These are phyloP conservation scores for Raffaelea deltoideospora DNA, from an alignment of 2,329 filamentous ascomycete species.

Conservation along the genomic window DNA sequence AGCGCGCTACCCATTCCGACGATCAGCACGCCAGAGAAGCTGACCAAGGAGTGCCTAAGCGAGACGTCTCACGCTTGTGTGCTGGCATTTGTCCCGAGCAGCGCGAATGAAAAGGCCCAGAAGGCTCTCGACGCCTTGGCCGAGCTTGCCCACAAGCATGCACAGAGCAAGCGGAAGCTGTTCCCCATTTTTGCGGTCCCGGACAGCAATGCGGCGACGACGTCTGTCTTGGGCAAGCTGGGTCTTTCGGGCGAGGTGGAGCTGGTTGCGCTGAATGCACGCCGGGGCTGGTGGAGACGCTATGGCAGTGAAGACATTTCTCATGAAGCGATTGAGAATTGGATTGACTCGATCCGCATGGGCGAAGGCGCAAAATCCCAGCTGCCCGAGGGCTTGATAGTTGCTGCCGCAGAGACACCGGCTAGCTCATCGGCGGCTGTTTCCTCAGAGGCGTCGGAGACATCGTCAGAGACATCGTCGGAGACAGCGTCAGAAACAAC, in stretches of 20 bases:
- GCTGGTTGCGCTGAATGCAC: slow-evolving; percentile 70
- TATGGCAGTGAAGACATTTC: slow-evolving; percentile 46
- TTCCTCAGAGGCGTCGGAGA: slow-evolving; percentile 10
- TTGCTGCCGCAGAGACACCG: slow-evolving; percentile 23
- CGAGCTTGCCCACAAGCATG: slow-evolving; percentile 63
- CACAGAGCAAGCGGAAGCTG: slow-evolving; percentile 46
- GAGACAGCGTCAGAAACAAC: neutral
- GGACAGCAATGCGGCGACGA: slow-evolving; percentile 36
- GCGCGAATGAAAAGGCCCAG: slow-evolving; percentile 19
- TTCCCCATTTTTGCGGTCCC: slow-evolving; percentile 77
- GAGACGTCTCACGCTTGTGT: slow-evolving; percentile 71
- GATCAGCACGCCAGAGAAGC: slow-evolving; percentile 46
- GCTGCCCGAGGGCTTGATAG: slow-evolving; percentile 47
- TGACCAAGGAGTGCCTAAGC: slow-evolving; percentile 58
- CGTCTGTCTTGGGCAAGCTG: slow-evolving; percentile 43
- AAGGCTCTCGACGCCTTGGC: slow-evolving; percentile 49
- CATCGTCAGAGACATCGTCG: slow-evolving; percentile 14
- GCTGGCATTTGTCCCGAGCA: slow-evolving; percentile 51
- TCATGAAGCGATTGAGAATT: slow-evolving; percentile 53
- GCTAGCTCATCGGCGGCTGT: slow-evolving; percentile 18
- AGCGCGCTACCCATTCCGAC: slow-evolving; percentile 47
- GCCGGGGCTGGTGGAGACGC: slow-evolving; percentile 71
- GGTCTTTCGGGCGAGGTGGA: slow-evolving; percentile 46
- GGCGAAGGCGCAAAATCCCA: slow-evolving; percentile 72
- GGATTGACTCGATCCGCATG: slow-evolving; percentile 84